Evolutionary conservation across 345 rosid genomes (phyloP).

Genomic region (Boechera divaricarpa): DNA sequence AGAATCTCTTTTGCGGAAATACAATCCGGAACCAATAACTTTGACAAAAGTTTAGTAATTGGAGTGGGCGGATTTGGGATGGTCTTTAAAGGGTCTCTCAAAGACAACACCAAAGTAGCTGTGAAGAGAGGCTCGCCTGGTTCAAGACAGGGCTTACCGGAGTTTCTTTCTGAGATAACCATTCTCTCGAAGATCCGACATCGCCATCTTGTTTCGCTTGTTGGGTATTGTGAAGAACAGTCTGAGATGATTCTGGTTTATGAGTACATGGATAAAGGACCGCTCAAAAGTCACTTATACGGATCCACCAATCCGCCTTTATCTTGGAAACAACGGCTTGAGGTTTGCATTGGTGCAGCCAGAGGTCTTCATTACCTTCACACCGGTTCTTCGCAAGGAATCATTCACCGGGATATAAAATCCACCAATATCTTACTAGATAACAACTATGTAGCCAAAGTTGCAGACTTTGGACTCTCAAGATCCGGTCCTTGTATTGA

Average conservation of each 20-base stretch:
- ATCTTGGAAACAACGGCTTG: slow-evolving; percentile 94
- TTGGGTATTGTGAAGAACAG: slow-evolving; percentile 93
- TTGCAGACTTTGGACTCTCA: slow-evolving; percentile 96
- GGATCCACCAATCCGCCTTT: slow-evolving; percentile 63
- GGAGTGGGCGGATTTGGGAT: slow-evolving; percentile 97
- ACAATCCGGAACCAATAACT: slow-evolving; percentile 73
- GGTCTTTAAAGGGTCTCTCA: slow-evolving; percentile 86
- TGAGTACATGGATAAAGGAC: slow-evolving; percentile 95
- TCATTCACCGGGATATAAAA: slow-evolving; percentile 96
- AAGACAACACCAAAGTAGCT: slow-evolving; percentile 79
- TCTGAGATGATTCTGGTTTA: slow-evolving; percentile 94
- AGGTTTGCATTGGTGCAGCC: slow-evolving; percentile 89
- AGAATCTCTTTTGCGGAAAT: slow-evolving; percentile 79
- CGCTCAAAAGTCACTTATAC: slow-evolving; percentile 81
- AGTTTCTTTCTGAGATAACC: slow-evolving; percentile 87
- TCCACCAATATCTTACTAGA: slow-evolving; percentile 91
- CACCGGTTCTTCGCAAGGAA: slow-evolving; percentile 91
- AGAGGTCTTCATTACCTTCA: slow-evolving; percentile 96
- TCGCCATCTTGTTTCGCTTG: slow-evolving; percentile 89
- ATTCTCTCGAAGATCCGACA: slow-evolving; percentile 86
- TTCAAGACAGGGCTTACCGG: slow-evolving; percentile 95
- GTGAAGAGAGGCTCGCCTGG: slow-evolving; percentile 92
- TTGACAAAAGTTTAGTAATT: slow-evolving; percentile 67
- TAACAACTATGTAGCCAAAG: slow-evolving; percentile 70
- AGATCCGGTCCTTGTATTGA: slow-evolving; percentile 92